Percentiles rank a stretch among this genome's conserved stretches.
These are phyloP conservation scores for Leptographium wingfieldii DNA, from an alignment of 2,329 filamentous ascomycete species.

Conservation along the genomic window DNA sequence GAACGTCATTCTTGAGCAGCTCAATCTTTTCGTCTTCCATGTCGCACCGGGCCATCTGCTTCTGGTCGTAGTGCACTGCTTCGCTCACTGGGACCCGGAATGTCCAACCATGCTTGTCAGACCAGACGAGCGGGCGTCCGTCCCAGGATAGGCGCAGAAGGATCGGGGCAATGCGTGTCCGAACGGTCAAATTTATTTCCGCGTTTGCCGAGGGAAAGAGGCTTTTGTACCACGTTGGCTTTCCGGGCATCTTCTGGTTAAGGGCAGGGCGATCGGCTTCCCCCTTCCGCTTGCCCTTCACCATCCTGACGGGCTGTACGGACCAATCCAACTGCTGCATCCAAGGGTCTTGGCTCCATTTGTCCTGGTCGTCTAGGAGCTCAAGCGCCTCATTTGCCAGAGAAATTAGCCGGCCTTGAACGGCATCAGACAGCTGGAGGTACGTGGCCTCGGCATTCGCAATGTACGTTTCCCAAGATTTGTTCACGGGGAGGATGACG, in stretches of 20 bases:
- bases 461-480: slow-evolving; percentile 78
- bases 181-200: slow-evolving; percentile 67
- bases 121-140: slow-evolving; percentile 82
- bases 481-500: slow-evolving; percentile 81
- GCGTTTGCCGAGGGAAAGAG: slow-evolving; percentile 58
- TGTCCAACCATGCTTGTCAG: slow-evolving; percentile 84
- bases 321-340: slow-evolving; percentile 90
- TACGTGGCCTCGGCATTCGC: slow-evolving; percentile 77
- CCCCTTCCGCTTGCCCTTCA: slow-evolving; percentile 77
- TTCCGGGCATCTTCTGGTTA: slow-evolving; percentile 85
- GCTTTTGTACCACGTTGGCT: slow-evolving; percentile 93
- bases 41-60: slow-evolving; percentile 61
- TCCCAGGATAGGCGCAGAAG: slow-evolving; percentile 81
- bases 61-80: slow-evolving; percentile 50
- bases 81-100: slow-evolving; percentile 61
- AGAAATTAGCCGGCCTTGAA: slow-evolving; percentile 59
- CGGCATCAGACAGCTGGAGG: slow-evolving; percentile 59
- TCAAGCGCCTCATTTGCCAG: slow-evolving; percentile 68
- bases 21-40: slow-evolving; percentile 63
- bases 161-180: slow-evolving; percentile 77
- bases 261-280: slow-evolving; percentile 66
- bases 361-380: slow-evolving; percentile 53
- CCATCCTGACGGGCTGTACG: slow-evolving; percentile 81
- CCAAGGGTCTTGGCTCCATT: slow-evolving; percentile 78
- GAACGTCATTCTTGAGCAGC: slow-evolving; percentile 51